Base-by-base conservation (phyloP, 768 basidiomycete species). In the Pleurotus tuber-regium region DNA sequence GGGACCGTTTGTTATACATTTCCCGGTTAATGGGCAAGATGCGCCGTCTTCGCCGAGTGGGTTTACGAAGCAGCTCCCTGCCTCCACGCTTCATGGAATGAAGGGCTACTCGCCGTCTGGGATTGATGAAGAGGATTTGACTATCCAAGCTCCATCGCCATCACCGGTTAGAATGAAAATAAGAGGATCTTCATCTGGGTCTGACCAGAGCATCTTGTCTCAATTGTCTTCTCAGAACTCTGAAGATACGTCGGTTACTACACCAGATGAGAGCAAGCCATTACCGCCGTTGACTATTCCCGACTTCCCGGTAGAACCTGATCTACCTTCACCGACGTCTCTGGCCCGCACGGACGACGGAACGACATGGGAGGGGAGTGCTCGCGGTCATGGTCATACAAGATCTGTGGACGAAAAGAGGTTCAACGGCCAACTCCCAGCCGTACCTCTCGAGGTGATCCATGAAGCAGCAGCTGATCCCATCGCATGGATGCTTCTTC, bases 1-100 rank as follows among this genome's bases (percentile, higher is more conserved):
- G 35, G 84, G 86, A 59, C 78, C 83, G 8, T 84, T 88, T 62
- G 67, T 88, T 55, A 76, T 88, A 64, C 78, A 83, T 57, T 68
- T 87, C 23, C 87, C 86, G 14, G 69, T 66, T 24, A 66, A 65
- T 19, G 76, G 73, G 19, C 76, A 80, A 52, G 66, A 75, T 39
- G 73, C 70, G 41, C 62, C 72, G 38, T 64, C 68, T 16, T 75
- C 77, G 6, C 76, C 77, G 14, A 76, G 70, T 64, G 77, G 74
- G 59, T 75, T 79, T 59, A 67, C 76, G 16, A 68, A 67, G 28
- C 63, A 66, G n/a, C 59, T 66, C 28, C 65, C 70, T 19, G 66
- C 64, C 23, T 75, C 69, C 53, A 64, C 74, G 55, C 66, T 64
- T 16, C 43, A 36, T 42, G 67, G 67, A 30, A 53, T 74, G 40